Base-by-base conservation (phyloP, 768 basidiomycete species). In the Russula lepida region DNA sequence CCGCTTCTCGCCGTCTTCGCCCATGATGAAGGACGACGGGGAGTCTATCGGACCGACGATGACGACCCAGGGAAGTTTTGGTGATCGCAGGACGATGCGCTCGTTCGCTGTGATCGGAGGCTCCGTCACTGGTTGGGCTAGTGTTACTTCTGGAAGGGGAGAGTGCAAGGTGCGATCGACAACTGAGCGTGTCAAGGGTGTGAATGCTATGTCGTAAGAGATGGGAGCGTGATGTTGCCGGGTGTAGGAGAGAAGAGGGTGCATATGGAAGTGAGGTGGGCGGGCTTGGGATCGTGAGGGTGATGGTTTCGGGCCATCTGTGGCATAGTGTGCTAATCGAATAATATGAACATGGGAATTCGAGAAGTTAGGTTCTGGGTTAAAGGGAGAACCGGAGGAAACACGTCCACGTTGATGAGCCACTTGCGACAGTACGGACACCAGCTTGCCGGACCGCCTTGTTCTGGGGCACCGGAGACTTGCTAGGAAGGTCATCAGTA, bases 51-150 rank as follows among this genome's bases (percentile, higher is more conserved):
- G 71, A 46, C 73, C 72, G 33, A 83, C 82, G 39, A 81, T 61
- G 59, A 86, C 76, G 0, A 80, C 73, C 85, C 85, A 86, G 3
- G 84, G 83, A 60, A 86, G 77, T 61, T 81, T 80, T 56, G 81
- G 77, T 35, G 79, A 80, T 41, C 76, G 77, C 9, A 87, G 75
- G 12, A 82, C 74, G 33, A 86, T 74, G 21, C 74, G 76, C 1
- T 77, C 71, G 51, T 75, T 72, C 21, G 73, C 69, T 3, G 73
- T 69, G 0, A 74, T 80, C 2, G 82, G 79, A 0, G 85, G 85
- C 59, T 84, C 81, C 3, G 85, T 87, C 17, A 85, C 84, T 6
- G 85, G 82, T 66, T 85, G 81, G 1, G 78, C 70, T 47, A 87
- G 79, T 0, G 80, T 83, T 62, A 78, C 78, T 4, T 76, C 67